Conservation (phyloP, 306 rosid species). For the Vigna unguiculata region DNA sequence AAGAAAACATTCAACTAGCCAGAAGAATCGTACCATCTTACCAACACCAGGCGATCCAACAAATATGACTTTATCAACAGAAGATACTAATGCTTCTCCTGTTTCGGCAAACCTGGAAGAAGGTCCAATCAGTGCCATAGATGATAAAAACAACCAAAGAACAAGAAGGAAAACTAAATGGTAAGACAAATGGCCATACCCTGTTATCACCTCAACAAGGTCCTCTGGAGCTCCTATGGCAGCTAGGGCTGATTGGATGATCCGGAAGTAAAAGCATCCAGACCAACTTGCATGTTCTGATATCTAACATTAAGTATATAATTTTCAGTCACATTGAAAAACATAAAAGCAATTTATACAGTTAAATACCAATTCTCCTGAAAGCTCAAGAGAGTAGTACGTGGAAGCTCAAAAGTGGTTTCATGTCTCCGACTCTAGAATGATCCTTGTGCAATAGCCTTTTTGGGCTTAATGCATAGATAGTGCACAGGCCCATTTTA, state of each 20-base stretch:
- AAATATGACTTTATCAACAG: slow-evolving; percentile 90
- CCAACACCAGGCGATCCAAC: slow-evolving; percentile 96
- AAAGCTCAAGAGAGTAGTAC: not conserved
- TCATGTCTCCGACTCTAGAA: slow-evolving; percentile 7
- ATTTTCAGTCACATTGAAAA: slow-evolving; percentile 42
- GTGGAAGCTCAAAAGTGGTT: not conserved
- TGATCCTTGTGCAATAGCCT: slow-evolving; percentile 3
- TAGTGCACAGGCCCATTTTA: slow-evolving; percentile 1
- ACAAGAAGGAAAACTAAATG: slow-evolving; percentile 11
- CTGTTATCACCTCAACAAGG: slow-evolving; percentile 86
- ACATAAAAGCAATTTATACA: slow-evolving; percentile 1
- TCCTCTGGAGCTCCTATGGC: slow-evolving; percentile 97
- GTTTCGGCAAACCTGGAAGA: slow-evolving; percentile 84
- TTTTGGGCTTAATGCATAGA: not conserved
- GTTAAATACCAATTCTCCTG: slow-evolving; percentile 9
- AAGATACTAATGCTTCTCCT: slow-evolving; percentile 88
- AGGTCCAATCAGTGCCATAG: slow-evolving; percentile 27
- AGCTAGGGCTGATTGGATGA: slow-evolving; percentile 93
- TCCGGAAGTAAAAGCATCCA: slow-evolving; percentile 85
- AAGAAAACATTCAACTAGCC: slow-evolving; percentile 19
- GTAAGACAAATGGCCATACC: slow-evolving; percentile 54
- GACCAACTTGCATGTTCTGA: slow-evolving; percentile 99
- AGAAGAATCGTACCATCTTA: slow-evolving; percentile 74
- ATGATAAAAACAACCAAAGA: slow-evolving; percentile 30
- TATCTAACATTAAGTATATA: slow-evolving; percentile 57